Conservation (phyloP, 305 asterid species). For the Rubia tinctorum region DNA sequence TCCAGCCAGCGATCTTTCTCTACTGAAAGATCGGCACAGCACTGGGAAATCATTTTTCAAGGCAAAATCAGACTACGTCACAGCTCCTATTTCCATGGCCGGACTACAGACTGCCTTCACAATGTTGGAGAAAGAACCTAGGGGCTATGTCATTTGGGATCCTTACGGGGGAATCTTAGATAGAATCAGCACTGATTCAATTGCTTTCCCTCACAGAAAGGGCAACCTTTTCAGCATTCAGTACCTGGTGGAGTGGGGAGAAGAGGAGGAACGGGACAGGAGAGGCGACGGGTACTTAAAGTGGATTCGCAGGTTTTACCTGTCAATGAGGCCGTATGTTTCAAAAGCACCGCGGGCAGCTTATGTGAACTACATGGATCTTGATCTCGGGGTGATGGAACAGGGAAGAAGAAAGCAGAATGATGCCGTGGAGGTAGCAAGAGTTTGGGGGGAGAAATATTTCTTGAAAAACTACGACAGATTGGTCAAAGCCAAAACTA, state of each 20-base stretch:
- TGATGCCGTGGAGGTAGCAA: not conserved
- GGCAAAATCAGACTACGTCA: not conserved
- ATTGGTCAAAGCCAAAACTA: constrained; percentile 1
- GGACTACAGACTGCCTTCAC: not conserved
- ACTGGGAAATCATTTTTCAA: not conserved
- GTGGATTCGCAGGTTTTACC: constrained; percentile 5
- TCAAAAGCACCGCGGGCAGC: not conserved
- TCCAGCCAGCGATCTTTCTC: not conserved
- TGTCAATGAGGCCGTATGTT: constrained; percentile 2
- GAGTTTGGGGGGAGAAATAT: constrained; percentile 4
- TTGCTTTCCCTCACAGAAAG: constrained; percentile 1
- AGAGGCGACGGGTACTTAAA: not conserved
- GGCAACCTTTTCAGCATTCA: constrained; percentile 5
- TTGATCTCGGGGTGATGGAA: not conserved
- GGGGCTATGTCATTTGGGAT: not conserved
- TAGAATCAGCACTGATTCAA: not conserved
- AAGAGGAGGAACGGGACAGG: not conserved
- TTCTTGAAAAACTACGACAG: constrained; percentile 1
- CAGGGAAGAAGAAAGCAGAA: not conserved
- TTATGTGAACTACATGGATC: constrained; percentile 7
- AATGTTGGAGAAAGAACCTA: not conserved
- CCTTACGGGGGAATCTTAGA: not conserved
- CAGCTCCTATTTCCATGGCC: not conserved
- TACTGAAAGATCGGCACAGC: not conserved
- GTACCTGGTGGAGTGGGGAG: constrained; percentile 1